Conservation (phyloP, 805 yeast species). For the Zygoascus bituminiphila region DNA sequence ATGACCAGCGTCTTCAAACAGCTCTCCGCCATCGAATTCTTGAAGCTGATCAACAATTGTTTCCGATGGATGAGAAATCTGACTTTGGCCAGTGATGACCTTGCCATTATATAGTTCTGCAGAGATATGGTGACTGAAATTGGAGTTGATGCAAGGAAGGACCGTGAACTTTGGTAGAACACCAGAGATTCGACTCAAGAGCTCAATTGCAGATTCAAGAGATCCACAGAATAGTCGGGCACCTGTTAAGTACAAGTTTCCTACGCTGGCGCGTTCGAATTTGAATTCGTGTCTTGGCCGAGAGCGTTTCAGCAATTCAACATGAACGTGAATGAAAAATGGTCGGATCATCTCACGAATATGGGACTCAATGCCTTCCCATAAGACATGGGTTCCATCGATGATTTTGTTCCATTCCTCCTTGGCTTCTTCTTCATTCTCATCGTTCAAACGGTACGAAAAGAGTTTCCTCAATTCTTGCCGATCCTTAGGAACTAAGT, state of each 20-base stretch:
- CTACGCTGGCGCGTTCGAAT: constrained; percentile 73
- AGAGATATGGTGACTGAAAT: constrained; percentile 77
- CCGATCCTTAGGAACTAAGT: constrained; percentile 51
- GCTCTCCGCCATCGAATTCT: background rate
- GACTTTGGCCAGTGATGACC: constrained; percentile 82
- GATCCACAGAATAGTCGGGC: constrained; percentile 76
- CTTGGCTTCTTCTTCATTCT: constrained; percentile 43
- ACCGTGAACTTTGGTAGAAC: constrained; percentile 48
- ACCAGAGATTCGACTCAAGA: constrained; percentile 56
- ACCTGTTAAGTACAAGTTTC: constrained; percentile 78
- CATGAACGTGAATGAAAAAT: constrained; percentile 70
- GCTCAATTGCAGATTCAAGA: constrained; percentile 73
- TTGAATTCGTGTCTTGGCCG: constrained; percentile 54
- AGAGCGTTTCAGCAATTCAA: constrained; percentile 62
- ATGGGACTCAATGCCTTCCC: constrained; percentile 54
- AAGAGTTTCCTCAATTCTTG: constrained; percentile 33
- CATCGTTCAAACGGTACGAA: constrained; percentile 42
- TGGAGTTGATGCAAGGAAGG: constrained; percentile 76
- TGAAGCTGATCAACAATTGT: background rate
- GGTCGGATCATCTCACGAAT: constrained; percentile 64
- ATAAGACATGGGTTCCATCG: constrained; percentile 65
- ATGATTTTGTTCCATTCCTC: constrained; percentile 69
- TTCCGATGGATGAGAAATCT: constrained; percentile 73
- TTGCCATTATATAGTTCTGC: constrained; percentile 64
- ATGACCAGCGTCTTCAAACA: constrained; percentile 45